phyloP scores from a whole-genome alignment of 805 yeast species.

The Ogataea dorogensis region DNA sequence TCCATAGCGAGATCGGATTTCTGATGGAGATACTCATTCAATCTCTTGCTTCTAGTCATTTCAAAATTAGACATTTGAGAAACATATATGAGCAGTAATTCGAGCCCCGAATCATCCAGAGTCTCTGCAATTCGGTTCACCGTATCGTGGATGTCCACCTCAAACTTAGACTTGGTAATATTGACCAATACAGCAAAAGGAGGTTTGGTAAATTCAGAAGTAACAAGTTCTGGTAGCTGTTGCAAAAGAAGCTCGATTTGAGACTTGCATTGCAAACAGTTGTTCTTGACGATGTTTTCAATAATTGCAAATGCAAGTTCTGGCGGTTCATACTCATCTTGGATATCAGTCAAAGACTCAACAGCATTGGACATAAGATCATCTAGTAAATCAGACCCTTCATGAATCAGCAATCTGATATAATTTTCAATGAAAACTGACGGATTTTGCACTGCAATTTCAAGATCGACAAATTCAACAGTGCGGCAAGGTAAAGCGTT shows the following conservation, averaged over 20 bases:
- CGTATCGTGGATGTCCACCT: conserved; percentile 32
- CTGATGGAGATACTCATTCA: conserved; percentile 22
- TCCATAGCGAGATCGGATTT: conserved; percentile 13
- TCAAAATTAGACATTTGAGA: conserved; percentile 22
- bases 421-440: conserved; percentile 27
- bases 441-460: conserved; percentile 11
- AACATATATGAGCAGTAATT: conserved; percentile 6
- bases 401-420: conserved; percentile 17
- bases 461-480: conserved; percentile 18
- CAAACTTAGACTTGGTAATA: conserved; percentile 23
- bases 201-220: conserved; percentile 29
- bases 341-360: conserved; percentile 28
- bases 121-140: conserved; percentile 38
- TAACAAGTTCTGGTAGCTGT: conserved; percentile 36
- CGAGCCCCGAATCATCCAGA: conserved; percentile 20
- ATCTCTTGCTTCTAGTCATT: conserved; percentile 21
- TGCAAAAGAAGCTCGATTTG: conserved; percentile 36
- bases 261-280: conserved; percentile 19
- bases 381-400: conserved; percentile 21
- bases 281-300: conserved; percentile 27
- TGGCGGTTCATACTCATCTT: conserved; percentile 21
- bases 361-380: conserved; percentile 26
- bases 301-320: conserved; percentile 30
- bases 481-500: conserved; percentile 24
- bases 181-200: conserved; percentile 35